Percentiles rank a stretch among this genome's conserved stretches.
These are phyloP conservation scores for Daldinia loculata DNA, from an alignment of 495 filamentous ascomycete genomes.

Conservation along the genomic window DNA sequence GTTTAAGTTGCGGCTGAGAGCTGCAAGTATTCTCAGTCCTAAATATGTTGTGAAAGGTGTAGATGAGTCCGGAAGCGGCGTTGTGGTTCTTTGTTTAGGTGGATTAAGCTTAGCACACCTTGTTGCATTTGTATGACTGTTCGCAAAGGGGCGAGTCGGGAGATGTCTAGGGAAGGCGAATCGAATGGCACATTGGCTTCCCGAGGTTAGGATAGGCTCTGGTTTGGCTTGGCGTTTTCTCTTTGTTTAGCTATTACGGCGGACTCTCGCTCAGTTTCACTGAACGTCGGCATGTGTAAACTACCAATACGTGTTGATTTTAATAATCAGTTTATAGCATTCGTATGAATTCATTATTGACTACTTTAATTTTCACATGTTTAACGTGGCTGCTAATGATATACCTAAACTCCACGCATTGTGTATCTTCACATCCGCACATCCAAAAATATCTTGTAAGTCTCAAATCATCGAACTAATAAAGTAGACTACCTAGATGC, in stretches of 20 bases:
- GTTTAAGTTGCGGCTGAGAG: background rate
- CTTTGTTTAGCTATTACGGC: background rate
- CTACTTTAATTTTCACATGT: background rate
- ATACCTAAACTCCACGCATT: background rate
- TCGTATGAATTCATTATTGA: background rate
- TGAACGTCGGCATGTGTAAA: background rate
- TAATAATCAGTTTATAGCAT: background rate
- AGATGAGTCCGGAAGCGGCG: conserved; percentile 22
- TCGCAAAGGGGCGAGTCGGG: conserved; percentile 5
- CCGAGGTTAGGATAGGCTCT: conserved; percentile 8
- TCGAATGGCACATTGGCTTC: conserved; percentile 3
- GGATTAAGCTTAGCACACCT: conserved; percentile 11
- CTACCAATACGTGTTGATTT: background rate
- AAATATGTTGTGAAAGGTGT: conserved; percentile 11
- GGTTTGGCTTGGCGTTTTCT: conserved; percentile 12
- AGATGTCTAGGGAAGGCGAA: conserved; percentile 5
- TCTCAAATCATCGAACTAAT: too few species aligned
- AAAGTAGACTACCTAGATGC: too few species aligned
- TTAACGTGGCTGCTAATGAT: background rate
- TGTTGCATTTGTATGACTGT: conserved; percentile 24
- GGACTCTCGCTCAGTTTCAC: background rate
- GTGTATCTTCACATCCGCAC: background rate
- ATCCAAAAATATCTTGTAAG: background rate
- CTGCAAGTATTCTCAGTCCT: background rate
- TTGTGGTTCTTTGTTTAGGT: conserved; percentile 33